phyloP scores from a whole-genome alignment of 139 green algal species.

The Chlorella sp. region DNA sequence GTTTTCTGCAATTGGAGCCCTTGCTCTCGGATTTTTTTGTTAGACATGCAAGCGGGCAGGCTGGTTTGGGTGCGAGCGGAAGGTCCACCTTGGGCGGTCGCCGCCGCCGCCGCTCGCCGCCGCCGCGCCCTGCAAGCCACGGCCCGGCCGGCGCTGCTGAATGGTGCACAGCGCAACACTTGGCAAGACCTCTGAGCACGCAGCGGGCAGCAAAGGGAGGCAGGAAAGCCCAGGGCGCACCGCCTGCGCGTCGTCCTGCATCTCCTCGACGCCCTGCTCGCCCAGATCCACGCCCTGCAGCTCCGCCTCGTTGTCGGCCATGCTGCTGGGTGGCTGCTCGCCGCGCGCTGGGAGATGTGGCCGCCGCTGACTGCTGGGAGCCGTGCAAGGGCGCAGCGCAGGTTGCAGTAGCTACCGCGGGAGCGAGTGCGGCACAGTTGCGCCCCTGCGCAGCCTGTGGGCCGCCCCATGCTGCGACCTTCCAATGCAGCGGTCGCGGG shows the following conservation, averaged over 20 bases:
- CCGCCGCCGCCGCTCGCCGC: not conserved
- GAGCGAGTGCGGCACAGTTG: too few relatives aligned
- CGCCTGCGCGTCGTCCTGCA: constrained; percentile 22
- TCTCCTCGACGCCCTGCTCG: constrained; percentile 21
- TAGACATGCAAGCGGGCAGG: not conserved
- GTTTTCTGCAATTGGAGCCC: not conserved
- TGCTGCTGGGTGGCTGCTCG: not conserved
- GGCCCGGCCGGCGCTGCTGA: not conserved
- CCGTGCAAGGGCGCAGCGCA: too few relatives aligned
- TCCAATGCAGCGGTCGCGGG: too few relatives aligned
- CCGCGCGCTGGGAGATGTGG: too few relatives aligned
- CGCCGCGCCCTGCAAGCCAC: not conserved
- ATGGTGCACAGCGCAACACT: not conserved
- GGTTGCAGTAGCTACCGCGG: too few relatives aligned
- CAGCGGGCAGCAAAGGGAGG: not conserved
- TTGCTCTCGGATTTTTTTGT: not conserved
- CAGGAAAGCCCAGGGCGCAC: not conserved
- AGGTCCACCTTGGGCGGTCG: not conserved
- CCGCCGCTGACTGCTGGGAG: too few relatives aligned
- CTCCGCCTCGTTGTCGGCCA: constrained; percentile 18
- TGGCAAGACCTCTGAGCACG: not conserved
- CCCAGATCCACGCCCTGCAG: constrained; percentile 5
- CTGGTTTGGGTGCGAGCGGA: not conserved
- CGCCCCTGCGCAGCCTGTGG: too few relatives aligned
- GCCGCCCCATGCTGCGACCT: too few relatives aligned